Evolutionary conservation across 2,329 filamentous ascomycete species (phyloP), one percentile per base, ranked within the genome.

Genomic region (Xylariaceae sp.): DNA sequence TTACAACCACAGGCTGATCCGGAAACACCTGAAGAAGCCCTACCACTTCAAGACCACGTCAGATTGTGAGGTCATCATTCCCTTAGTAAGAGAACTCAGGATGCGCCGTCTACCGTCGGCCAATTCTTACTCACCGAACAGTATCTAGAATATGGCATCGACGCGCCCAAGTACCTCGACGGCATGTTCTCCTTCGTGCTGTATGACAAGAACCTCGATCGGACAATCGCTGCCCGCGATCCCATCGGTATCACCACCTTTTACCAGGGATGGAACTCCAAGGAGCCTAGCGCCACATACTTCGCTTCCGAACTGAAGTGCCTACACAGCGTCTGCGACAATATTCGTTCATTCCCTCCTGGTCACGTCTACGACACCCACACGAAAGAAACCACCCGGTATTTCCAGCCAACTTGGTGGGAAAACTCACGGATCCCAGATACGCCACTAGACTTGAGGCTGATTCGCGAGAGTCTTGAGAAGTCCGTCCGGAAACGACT

Each of bases 181-280:
- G 95, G 95, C 80, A 99, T 99, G 95, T 99, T 99, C 85, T 97
- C 94, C 14, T 99, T 96, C 80, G 93, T 99, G 54, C 85, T 99
- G 50, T 96, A 96, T 78, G 95, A 99, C 81, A 96, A 96, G 85
- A 88, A 86, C 67, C 87, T 92, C 76, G 90, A 99, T 81, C 89
- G 95, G 66, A 90, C 92, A 62, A 87, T 99, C 71, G 95, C 95
- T 56, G 95, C 95, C 53, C 88, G 95, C 73, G 95, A 99, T 75
- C 95, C 95, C 31, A 97, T 99, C 70, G 95, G 95, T 69, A 88
- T 99, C 75, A 98, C 93, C 65, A 97, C 92, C 63, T 92, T 99
- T 75, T 99, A 99, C 81, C 91, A 97, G 76, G 95, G 95, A 69
- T 91, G 91, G 81, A 90, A 89, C 40, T 96, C 90, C 68, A 79